phyloP scores from a whole-genome alignment of 2,329 filamentous ascomycete species.

The Botrytis byssoidea region DNA sequence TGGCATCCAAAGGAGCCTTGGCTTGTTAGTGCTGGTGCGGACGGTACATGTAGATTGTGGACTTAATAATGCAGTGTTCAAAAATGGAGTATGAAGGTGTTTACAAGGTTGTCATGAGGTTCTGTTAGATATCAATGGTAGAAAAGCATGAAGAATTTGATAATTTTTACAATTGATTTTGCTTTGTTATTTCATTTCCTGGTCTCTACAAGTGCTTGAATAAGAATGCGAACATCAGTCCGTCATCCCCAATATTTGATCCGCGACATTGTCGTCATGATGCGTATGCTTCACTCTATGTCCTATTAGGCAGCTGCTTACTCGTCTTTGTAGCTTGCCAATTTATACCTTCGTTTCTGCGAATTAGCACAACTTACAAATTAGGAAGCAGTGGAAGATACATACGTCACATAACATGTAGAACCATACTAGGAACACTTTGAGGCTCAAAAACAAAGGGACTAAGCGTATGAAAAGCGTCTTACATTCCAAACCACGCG shows the following conservation, averaged over 20 bases:
- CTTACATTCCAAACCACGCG: not conserved
- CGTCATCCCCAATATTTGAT: not conserved
- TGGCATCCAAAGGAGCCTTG: slow-evolving; percentile 96
- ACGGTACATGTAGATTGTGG: slow-evolving; percentile 91
- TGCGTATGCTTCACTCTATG: not conserved
- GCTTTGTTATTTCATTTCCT: not conserved
- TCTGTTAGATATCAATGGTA: slow-evolving; percentile 20
- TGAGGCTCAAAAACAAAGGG: not conserved
- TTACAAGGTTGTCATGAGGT: slow-evolving; percentile 12
- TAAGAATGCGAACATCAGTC: not conserved
- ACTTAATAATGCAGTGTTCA: slow-evolving; percentile 47
- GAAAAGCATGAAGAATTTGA: slow-evolving; percentile 18
- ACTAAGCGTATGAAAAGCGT: not conserved
- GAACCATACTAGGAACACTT: not conserved
- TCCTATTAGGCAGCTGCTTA: not conserved
- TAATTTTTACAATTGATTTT: slow-evolving; percentile 6
- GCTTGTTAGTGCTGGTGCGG: slow-evolving; percentile 90
- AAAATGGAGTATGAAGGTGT: slow-evolving; percentile 21
- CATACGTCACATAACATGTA: not conserved
- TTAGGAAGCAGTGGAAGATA: not conserved
- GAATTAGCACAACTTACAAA: not conserved
- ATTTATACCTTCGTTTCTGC: not conserved
- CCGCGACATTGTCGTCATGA: not conserved
- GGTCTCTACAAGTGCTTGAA: not conserved
- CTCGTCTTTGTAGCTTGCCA: not conserved